Base-by-base conservation (phyloP, 139 green algal genomes). In the Axilococcus clingmanii region DNA sequence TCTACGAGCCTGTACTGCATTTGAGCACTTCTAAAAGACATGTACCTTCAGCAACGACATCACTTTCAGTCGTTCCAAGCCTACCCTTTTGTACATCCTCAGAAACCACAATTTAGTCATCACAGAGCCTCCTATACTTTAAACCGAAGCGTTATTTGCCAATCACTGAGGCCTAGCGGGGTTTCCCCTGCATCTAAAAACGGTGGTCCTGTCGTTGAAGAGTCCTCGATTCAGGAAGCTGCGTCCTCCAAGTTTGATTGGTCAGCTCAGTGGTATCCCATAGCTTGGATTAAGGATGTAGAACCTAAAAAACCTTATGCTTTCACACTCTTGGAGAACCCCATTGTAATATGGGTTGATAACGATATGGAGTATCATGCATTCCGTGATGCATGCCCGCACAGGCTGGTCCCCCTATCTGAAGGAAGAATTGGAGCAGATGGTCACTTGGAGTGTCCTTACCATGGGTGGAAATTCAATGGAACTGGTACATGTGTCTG, bases 401-500 rank as follows among this genome's bases (percentile, higher is more conserved):
- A 79, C 43, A 59, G 72, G 12, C 55, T 76, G 40, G 63, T 71
- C 11, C 72, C 72, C 11, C 50, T 80, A 40, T 63, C 46, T 15
- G 72, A 80, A 29, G 71, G 71, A 5, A 51, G 71, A 5, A 59
- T 80, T 28, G 38, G 50, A 12, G 36, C 59, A 1, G 32, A 61
- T 16, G 66, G 66, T 7, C 28, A 56, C 14, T 57, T 80, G 37
- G 43, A 80, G 49, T 80, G 72, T 47, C 40, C 63, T 17, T 77
- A 76, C 28, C 69, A 72, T 36, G 67, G 68, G 27, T 75, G 63
- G 71, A 31, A 55, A 42, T 80, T 79, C 40, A 33, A 66, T 12
- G 52, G 44, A 2, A 40, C 32, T 28, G 71, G 71, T 32, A 46
- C 50, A 1, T 80, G 71, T 54, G 51, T 38, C 11, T 24, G 23